Base-by-base conservation (phyloP, 2,329 filamentous ascomycete genomes). In the Bipolaris gigantea region DNA sequence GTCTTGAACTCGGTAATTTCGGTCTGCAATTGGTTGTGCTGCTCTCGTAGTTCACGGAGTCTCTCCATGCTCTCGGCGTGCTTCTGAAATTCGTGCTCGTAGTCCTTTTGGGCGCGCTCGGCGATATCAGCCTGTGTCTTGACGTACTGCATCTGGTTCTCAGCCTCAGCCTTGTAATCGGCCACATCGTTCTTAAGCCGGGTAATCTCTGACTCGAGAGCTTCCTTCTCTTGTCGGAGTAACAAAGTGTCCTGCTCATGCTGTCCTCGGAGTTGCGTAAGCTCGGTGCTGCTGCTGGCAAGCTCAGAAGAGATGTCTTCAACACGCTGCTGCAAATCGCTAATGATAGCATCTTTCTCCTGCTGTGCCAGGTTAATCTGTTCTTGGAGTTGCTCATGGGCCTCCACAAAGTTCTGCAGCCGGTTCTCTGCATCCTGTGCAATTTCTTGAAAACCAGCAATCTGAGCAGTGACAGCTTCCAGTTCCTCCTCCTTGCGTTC, bases 71-170 rank as follows among this genome's bases (percentile, higher is more conserved):
- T 94, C 62, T 97, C 91, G 1, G 92, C 93, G 75, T 99, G 94
- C 77, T 94, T 97, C 66, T 96, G 84, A 10, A 99, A 82, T 73
- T 99, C 94, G 59, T 87, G 87, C 73, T 99, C 95, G 70, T 99
- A 99, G 63, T 94, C 92, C 70, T 96, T 89, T 72, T 99, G 94
- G 3, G 94, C 92, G 73, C 91, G 89, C 48, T 91, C 87, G 2
- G 94, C 92, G 67, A 99, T 97, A 40, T 95, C 89, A 25, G 93
- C 92, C 74, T 99, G 94, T 0, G 90, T 88, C 57, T 94, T 92
- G 38, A 97, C 84, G 66, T 97, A 92, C 65, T 96, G 89, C 70
- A 95, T 90, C 70, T 96, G 89, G 70, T 89, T 91, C 61, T 90
- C 87, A 30, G 90, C 87, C 45, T 92, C 88, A 56, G 91, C 89